A percentile compares a stretch with the other conserved stretches of the same genome.
Conservation (phyloP, 2,329 filamentous ascomycete species). For the Laburnicola sp. region DNA sequence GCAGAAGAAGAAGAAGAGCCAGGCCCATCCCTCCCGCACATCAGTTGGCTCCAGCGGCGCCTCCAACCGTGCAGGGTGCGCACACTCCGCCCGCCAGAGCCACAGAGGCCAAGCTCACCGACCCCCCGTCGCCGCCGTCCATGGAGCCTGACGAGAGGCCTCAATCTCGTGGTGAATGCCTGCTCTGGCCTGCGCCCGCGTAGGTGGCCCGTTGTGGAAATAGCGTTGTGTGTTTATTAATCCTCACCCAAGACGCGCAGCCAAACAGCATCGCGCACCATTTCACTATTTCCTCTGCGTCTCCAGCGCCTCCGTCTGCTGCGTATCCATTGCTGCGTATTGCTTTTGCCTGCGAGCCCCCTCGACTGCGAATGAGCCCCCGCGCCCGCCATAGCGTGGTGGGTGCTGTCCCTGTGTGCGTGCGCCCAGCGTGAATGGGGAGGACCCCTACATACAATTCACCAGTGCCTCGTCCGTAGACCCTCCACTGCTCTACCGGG, state of each 20-base stretch:
- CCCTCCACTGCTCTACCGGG: too few relatives aligned
- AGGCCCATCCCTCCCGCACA: constrained; percentile 44
- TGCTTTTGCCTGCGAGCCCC: constrained; percentile 37
- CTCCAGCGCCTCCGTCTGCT: too few relatives aligned
- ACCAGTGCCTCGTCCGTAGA: constrained; percentile 25
- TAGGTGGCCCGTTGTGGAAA: constrained; percentile 30
- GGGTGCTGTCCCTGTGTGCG: constrained; percentile 29
- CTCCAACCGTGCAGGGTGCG: constrained; percentile 35
- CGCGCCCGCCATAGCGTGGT: constrained; percentile 20
- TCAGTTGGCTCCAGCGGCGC: constrained; percentile 43
- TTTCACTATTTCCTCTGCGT: constrained; percentile 37
- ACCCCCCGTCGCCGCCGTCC: constrained; percentile 22
- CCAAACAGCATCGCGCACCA: constrained; percentile 40
- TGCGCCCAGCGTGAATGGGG: constrained; percentile 29
- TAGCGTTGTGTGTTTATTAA: constrained; percentile 31
- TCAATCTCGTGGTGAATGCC: constrained; percentile 36
- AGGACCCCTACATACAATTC: constrained; percentile 26
- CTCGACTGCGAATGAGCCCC: constrained; percentile 33
- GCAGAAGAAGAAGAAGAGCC: too few relatives aligned
- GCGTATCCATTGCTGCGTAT: constrained; percentile 32
- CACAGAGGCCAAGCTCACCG: constrained; percentile 30
- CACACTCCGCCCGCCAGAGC: constrained; percentile 37
- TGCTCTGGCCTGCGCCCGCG: constrained; percentile 30
- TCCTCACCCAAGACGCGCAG: constrained; percentile 36
- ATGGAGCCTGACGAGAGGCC: too few relatives aligned